Evolutionary conservation across 2,329 filamentous ascomycete genomes (phyloP), one percentile per base, ranked within the genome.

Genomic region (Tolypocladium cylindrosporum): DNA sequence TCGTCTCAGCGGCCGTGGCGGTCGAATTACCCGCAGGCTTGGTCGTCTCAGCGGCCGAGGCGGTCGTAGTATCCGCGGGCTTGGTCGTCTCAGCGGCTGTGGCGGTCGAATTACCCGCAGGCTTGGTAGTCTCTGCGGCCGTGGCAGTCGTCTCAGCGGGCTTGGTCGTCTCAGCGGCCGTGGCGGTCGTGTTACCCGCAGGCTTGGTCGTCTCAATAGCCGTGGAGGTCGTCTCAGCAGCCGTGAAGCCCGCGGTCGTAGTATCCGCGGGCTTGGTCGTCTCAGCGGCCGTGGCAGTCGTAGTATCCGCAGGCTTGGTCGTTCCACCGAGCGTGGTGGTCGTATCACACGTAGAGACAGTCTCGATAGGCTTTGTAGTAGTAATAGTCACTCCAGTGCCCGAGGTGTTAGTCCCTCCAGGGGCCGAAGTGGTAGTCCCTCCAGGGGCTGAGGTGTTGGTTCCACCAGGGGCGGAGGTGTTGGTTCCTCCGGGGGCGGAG

Each of bases 41-140:
- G n/a, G 37, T 39, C 4, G 56, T 57, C 27, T 60, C 52, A 21
- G 14, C 37, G 2, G 54, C 55, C 45, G 52, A 31, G 40, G n/a
- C 71, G 34, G n/a, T 71, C 42, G 67, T 65, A 9, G 61, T 64
- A 54, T 62, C 60, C 24, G 24, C 4, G 6, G 48, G 24, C 24
- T 27, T 71, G 43, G 66, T 64, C 8, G 56, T 57, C 27, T 60
- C 52, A 21, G 14, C 37, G 2, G 54, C 55, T 45, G 52, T 37
- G 40, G n/a, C 71, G 34, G n/a, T 71, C 42, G 24, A 2, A 2
- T 3, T 27, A 27, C 3, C 24, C 24, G 24, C 55, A 21, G 64
- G 59, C 31, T 61, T 71, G 9, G 67, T 70, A 71, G 58, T 37
- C 16, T 36, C 40, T 1, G 7, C 7, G 13, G 53, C 50, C 57